A percentile compares a stretch with the other conserved stretches of the same genome.
phyloP scores from a whole-genome alignment of 768 basidiomycete species.

The Amanita pallidorosea region DNA sequence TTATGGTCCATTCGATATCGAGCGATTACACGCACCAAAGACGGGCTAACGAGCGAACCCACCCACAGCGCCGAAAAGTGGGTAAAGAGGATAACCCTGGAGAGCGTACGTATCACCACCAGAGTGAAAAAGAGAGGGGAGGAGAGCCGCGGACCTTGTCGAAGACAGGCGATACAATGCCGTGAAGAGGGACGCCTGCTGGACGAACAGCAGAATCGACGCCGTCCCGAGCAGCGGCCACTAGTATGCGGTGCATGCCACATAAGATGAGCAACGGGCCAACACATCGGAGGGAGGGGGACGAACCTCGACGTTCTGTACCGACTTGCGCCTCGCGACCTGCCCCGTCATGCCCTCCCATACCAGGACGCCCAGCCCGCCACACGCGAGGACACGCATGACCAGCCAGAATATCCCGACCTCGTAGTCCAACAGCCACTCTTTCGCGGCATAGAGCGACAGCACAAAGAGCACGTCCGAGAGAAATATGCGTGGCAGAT shows the following conservation, averaged over 20 bases:
- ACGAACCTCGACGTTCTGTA: slow-evolving; percentile 39
- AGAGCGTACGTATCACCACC: neutral
- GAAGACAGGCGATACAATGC: slow-evolving; percentile 61
- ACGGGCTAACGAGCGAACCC: slow-evolving; percentile 35
- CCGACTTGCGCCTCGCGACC: slow-evolving; percentile 37
- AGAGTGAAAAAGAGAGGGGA: neutral
- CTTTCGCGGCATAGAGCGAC: slow-evolving; percentile 53
- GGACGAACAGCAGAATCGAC: slow-evolving; percentile 57
- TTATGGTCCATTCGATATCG: neutral
- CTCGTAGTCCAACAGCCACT: slow-evolving; percentile 54
- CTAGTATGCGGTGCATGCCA: slow-evolving; percentile 22
- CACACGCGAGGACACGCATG: slow-evolving; percentile 61
- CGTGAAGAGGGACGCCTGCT: slow-evolving; percentile 55
- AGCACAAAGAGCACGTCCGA: slow-evolving; percentile 57
- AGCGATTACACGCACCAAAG: slow-evolving; percentile 28
- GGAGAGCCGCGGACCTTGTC: slow-evolving; percentile 37
- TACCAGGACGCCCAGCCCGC: slow-evolving; percentile 51
- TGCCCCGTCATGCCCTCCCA: slow-evolving; percentile 51
- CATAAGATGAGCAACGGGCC: neutral
- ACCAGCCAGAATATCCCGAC: slow-evolving; percentile 70
- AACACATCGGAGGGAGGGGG: neutral
- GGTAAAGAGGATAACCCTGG: slow-evolving; percentile 56
- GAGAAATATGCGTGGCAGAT: slow-evolving; percentile 44
- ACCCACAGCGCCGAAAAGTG: slow-evolving; percentile 67
- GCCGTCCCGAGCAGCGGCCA: slow-evolving; percentile 64